Conservation (phyloP, 2,329 filamentous ascomycete species). For the Xylaria sp. region DNA sequence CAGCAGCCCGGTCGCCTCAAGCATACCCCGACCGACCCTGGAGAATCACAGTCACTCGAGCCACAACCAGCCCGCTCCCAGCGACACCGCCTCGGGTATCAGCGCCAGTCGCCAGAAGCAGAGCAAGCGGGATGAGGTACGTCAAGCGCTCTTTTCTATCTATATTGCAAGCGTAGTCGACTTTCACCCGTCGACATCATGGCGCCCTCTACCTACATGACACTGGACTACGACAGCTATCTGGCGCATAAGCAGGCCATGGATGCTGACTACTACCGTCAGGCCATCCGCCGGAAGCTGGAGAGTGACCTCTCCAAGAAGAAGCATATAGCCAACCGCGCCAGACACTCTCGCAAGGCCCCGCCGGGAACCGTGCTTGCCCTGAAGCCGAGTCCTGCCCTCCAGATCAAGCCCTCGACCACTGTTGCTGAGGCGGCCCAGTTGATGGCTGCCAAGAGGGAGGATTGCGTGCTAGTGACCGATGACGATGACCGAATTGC, state of each 20-base stretch:
- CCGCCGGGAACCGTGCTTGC: conserved; percentile 96
- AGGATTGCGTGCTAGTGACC: conserved; percentile 97
- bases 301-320: conserved; percentile 98
- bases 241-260: conserved; percentile 33
- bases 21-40: conserved; percentile 77
- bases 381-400: conserved; percentile 91
- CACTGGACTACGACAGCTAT: conserved; percentile 36
- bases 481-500: conserved; percentile 98
- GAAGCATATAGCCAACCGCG: conserved; percentile 80
- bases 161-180: conserved; percentile 5
- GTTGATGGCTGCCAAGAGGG: conserved; percentile 97
- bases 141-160: conserved; percentile 48
- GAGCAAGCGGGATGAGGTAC: conserved; percentile 97
- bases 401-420: conserved; percentile 96
- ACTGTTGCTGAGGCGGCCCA: conserved; percentile 97
- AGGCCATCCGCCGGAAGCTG: conserved; percentile 97
- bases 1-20: conserved; percentile 70
- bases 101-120: conserved; percentile 97
- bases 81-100: conserved; percentile 73
- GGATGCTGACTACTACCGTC: conserved; percentile 50
- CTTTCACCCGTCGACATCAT: conserved; percentile 7
- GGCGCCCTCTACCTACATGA: conserved; percentile 25
- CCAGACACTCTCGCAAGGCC: conserved; percentile 88
- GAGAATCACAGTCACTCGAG: conserved; percentile 60
- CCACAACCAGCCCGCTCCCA: conserved; percentile 56